A percentile compares a stretch with the other conserved stretches of the same genome.
Evolutionary conservation across 129 eudicot species (phyloP).

Genomic region (Heracleum sosnowskyi): DNA sequence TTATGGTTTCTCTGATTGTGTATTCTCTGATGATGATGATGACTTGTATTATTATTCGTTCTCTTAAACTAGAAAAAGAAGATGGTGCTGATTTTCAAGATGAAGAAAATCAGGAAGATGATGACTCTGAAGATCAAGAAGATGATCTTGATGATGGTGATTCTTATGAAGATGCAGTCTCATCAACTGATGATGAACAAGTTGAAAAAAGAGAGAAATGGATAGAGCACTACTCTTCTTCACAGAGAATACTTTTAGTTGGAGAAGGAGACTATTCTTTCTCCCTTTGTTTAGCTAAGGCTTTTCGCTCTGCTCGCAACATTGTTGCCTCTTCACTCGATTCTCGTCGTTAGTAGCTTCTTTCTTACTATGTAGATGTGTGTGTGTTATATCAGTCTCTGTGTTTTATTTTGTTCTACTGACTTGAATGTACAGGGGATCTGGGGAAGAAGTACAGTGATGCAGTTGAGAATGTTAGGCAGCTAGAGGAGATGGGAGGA

Average conservation of each 20-base stretch:
- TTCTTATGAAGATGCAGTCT: too few relatives aligned
- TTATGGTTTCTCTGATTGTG: too few relatives aligned
- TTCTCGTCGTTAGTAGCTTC: conserved; percentile 3
- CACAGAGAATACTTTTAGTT: conserved; percentile 41
- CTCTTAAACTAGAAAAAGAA: too few relatives aligned
- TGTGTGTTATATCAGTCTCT: neutral
- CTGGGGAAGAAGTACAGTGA: conserved; percentile 28
- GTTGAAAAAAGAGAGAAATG: conserved; percentile 18
- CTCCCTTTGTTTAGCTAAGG: conserved; percentile 37
- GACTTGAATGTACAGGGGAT: conserved; percentile 12
- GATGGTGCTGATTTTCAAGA: too few relatives aligned
- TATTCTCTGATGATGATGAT: too few relatives aligned
- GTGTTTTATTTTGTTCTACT: neutral
- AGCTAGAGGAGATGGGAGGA: conserved; percentile 26
- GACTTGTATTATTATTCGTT: too few relatives aligned
- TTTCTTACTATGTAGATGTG: neutral
- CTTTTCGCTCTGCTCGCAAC: conserved; percentile 41
- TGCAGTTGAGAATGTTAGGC: conserved; percentile 9
- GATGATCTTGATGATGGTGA: too few relatives aligned
- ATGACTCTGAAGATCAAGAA: too few relatives aligned
- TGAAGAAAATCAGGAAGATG: too few relatives aligned
- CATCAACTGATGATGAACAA: conserved; percentile 5
- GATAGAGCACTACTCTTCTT: conserved; percentile 33
- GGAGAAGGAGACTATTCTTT: conserved; percentile 74
- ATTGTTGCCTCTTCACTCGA: conserved; percentile 47